Conservation (phyloP, 306 rosid species). For the Sicyos baderoa region DNA sequence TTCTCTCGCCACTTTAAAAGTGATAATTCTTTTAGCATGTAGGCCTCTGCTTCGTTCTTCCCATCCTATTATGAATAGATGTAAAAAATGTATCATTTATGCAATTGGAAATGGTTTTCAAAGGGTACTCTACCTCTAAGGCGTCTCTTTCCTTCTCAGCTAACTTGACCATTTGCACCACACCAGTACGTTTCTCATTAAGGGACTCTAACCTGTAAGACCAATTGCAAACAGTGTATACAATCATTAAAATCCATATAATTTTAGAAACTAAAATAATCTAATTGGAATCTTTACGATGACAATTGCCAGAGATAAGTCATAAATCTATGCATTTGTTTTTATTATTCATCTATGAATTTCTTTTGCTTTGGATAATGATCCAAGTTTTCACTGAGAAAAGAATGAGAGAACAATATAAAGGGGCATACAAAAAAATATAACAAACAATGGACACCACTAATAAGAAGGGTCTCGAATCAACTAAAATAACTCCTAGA, state of each 20-base stretch:
- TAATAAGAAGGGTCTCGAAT: no score
- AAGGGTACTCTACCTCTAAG: slow-evolving; percentile 59
- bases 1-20: slow-evolving; percentile 91
- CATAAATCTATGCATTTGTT: not conserved
- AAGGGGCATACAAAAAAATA: not conserved
- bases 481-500: no score
- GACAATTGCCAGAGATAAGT: not conserved
- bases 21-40: slow-evolving; percentile 85
- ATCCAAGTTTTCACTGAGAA: no score
- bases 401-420: no score
- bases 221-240: slow-evolving; percentile 20
- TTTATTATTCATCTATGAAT: no score
- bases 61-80: slow-evolving; percentile 51
- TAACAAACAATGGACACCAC: not conserved
- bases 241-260: not conserved
- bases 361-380: no score
- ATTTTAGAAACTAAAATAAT: not conserved
- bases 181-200: slow-evolving; percentile 82
- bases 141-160: slow-evolving; percentile 93
- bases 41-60: slow-evolving; percentile 88
- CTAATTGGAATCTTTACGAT: not conserved
- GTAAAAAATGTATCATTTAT: not conserved
- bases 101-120: slow-evolving; percentile 3
- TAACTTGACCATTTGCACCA: slow-evolving; percentile 94
- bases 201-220: slow-evolving; percentile 67